These are phyloP conservation scores for Pythium brachiatum DNA, from an alignment of 352 stramenopile genomes.

Conservation along the genomic window DNA sequence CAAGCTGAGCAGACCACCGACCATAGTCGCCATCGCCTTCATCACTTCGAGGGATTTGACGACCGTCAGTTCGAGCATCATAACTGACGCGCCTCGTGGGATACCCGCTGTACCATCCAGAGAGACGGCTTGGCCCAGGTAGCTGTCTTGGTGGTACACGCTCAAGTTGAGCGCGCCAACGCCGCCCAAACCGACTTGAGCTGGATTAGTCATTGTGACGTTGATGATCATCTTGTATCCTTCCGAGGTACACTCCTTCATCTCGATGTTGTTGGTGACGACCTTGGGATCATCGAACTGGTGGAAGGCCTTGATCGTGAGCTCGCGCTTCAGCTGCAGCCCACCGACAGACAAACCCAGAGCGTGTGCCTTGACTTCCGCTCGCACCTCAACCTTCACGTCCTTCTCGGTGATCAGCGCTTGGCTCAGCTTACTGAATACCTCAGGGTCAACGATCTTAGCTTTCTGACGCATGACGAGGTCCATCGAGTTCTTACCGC, in stretches of 20 bases:
- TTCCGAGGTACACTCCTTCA: constrained; percentile 9
- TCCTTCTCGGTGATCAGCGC: constrained; percentile 17
- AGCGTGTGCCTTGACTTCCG: constrained; percentile 8
- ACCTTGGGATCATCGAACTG: constrained; percentile 18
- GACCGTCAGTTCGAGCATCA: constrained; percentile 15
- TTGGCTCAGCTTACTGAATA: constrained; percentile 18
- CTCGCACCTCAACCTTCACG: constrained; percentile 7
- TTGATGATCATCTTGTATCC: constrained; percentile 27
- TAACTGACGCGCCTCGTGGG: constrained; percentile 4
- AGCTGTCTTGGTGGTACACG: constrained; percentile 18
- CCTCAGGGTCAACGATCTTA: constrained; percentile 8
- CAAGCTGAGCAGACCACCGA: constrained; percentile 3
- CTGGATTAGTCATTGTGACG: constrained; percentile 22
- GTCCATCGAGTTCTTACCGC: constrained; percentile 14
- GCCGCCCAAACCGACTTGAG: constrained; percentile 20
- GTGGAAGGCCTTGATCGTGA: constrained; percentile 22
- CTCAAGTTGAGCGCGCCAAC: constrained; percentile 23
- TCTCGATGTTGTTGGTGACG: constrained; percentile 14
- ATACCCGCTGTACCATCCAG: constrained; percentile 5
- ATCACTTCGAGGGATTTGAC: constrained; percentile 3
- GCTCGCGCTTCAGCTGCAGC: constrained; percentile 13
- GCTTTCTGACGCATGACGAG: constrained; percentile 14
- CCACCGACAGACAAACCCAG: constrained; percentile 11
- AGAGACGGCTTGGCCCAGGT: constrained; percentile 20
- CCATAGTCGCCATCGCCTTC: constrained; percentile 8